Base-by-base conservation (phyloP, 495 filamentous ascomycete genomes). In the Trichocladium antarcticum region DNA sequence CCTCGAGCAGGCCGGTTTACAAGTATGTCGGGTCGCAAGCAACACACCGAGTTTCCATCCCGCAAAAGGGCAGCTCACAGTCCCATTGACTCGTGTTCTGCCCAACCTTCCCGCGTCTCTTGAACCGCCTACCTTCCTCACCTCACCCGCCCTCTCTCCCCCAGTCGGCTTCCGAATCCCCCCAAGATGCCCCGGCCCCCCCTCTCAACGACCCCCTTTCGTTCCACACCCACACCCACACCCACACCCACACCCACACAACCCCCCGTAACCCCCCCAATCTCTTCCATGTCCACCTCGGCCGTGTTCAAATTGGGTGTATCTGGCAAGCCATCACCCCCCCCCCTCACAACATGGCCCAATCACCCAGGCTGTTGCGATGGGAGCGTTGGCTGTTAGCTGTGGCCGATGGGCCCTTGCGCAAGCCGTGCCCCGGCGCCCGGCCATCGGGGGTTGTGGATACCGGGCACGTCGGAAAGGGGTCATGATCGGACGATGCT, bases 141-240 rank as follows among this genome's bases (percentile, higher is more conserved):
- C 31, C 31, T 32, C 12, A 29, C 31, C 31, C 31, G 31, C 31
- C 12, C 12, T 32, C 11, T 14, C 50, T 50, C 50, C 36, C 16
- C 24, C 28, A 42, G 48, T 27, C 27, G 44, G 46, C 47, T 43
- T 47, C 44, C 40, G 42, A 1, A 57, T 32, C 41, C 57, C 57
- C 42, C 57, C 57, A 27, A 48, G 57, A 38, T 60, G 57, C 35
- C 57, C n/a, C 57, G 28, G 55, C 41, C 14, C 50, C 50, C 1
- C 54, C 57, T 10, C 37, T 22, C 35, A 51, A 35, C 40, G 50
- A 54, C 9, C 4, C 22, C 22, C 57, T 51, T 19, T 60, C 54
- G 38, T 60, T 60, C 37, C 42, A 60, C 22, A 60, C 54, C 57
- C 57, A 60, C 32, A 60, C 40, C 48, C 57, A 47, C 48, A 60